These are phyloP conservation scores for Aspergillus thermomutatus DNA, from an alignment of 2,329 filamentous ascomycete species.

Conservation along the genomic window DNA sequence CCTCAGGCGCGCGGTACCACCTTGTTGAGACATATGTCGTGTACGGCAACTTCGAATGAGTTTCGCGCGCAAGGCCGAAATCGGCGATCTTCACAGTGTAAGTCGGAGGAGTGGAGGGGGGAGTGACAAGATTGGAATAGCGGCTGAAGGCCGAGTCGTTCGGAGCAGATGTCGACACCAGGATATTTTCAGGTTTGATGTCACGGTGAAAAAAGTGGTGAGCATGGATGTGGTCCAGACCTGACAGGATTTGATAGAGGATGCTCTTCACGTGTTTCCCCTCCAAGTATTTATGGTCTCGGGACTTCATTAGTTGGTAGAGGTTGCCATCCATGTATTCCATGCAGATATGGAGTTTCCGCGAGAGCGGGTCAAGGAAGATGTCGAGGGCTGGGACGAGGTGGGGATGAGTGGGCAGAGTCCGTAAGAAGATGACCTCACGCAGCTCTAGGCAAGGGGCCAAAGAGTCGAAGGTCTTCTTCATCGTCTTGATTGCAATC, in stretches of 20 bases:
- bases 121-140: conserved; percentile 90
- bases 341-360: conserved; percentile 97
- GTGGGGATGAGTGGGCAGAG: conserved; percentile 81
- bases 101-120: conserved; percentile 85
- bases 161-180: conserved; percentile 85
- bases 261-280: conserved; percentile 94
- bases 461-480: conserved; percentile 97
- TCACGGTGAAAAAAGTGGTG: conserved; percentile 98
- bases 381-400: conserved; percentile 97
- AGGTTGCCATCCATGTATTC: conserved; percentile 99
- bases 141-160: conserved; percentile 87
- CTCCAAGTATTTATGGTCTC: conserved; percentile 92
- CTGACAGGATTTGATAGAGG: conserved; percentile 92
- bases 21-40: conserved; percentile 97
- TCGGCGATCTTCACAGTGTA: conserved; percentile 99
- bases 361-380: conserved; percentile 92
- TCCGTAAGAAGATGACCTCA: conserved; percentile 93
- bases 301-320: conserved; percentile 97
- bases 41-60: conserved; percentile 92
- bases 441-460: conserved; percentile 85
- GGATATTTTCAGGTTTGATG: conserved; percentile 98
- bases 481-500: conserved; percentile 99
- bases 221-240: conserved; percentile 94
- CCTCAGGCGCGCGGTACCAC: conserved; percentile 93
- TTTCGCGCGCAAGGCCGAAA: conserved; percentile 95